Evolutionary conservation across 768 basidiomycete species (phyloP).

Genomic region (Psilocybe azurescens): DNA sequence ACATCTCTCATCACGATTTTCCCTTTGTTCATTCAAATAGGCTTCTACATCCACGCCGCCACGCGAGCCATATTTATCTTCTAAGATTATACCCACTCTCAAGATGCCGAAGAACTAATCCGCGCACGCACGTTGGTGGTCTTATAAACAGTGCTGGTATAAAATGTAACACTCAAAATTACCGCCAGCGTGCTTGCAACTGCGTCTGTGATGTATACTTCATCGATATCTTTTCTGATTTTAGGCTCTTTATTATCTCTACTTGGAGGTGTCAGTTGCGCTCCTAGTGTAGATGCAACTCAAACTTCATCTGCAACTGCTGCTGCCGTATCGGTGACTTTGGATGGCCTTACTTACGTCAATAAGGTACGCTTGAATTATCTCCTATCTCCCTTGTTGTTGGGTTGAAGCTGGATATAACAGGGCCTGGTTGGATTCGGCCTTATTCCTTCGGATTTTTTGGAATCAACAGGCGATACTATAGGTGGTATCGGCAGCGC

Average conservation of each 20-base stretch:
- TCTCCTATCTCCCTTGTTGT: not conserved
- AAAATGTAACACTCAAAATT: not conserved
- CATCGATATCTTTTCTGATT: not conserved
- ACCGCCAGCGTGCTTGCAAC: not conserved
- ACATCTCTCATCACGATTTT: not conserved
- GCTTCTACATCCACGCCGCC: not conserved
- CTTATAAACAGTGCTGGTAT: not conserved
- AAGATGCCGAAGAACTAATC: not conserved
- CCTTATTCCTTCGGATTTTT: constrained; percentile 61
- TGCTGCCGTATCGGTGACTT: constrained; percentile 15
- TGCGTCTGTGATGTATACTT: not conserved
- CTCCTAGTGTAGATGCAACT: constrained; percentile 4
- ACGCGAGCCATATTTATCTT: not conserved
- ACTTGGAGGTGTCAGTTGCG: not conserved
- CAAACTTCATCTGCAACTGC: constrained; percentile 14
- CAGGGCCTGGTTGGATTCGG: constrained; percentile 67
- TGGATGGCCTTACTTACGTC: constrained; percentile 18
- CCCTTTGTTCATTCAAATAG: not conserved
- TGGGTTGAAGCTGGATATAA: not conserved
- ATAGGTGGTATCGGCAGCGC: constrained; percentile 69
- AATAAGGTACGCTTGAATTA: constrained; percentile 17
- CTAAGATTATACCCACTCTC: not conserved
- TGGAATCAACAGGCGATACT: constrained; percentile 62
- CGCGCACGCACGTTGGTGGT: constrained; percentile 1
- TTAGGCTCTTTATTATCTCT: not conserved